Evolutionary conservation across 345 rosid species (phyloP), one percentile per base, ranked within the genome.

Genomic region (Carallia brachiata): DNA sequence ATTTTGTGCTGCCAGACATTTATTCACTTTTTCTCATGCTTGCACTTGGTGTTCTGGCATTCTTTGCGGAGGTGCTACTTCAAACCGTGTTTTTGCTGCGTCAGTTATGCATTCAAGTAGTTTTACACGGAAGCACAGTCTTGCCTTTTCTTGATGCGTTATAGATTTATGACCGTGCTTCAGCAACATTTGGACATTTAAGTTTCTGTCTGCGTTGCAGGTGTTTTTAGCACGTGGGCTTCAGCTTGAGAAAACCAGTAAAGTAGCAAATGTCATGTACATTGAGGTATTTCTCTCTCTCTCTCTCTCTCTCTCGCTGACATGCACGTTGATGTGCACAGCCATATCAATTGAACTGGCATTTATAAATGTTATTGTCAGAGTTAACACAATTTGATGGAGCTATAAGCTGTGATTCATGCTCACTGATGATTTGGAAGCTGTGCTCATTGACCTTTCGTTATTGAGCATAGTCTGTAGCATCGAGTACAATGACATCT

Each of bases 191-290:
- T 70, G 28, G 52, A 63, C 52, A 8, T 67, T 77, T 64, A 34
- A 66, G 31, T 32, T 7, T 72, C 8, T 37, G 50, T 63, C 37
- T 65, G 50, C 12, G 44, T 63, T 71, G 66, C 77, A 93, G 98
- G 80, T 91, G 62, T 72, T 91, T 36, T 73, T 93, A 80, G 98
- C 98, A 0, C 92, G 89, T 2, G 92, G 91, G 23, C 88, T 91
- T 71, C 97, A 91, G 80, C 97, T 89, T n/a, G 97, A 91, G 84
- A 89, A 89, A 78, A 89, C 85, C 68, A 79, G 88, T 82, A 91
- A 85, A 84, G 97, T 78, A 68, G 82, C 84, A 66, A 93, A 89
- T 77, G 61, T 93, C 70, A 78, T 70, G 81, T 93, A 85, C 78
- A 76, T 82, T 0, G 88, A 88, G 97, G 98, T 93, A 55, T 19